A percentile compares a stretch with the other conserved stretches of the same genome.
Conservation (phyloP, 179 eudicot genomes). For the Beta macrorhiza region DNA sequence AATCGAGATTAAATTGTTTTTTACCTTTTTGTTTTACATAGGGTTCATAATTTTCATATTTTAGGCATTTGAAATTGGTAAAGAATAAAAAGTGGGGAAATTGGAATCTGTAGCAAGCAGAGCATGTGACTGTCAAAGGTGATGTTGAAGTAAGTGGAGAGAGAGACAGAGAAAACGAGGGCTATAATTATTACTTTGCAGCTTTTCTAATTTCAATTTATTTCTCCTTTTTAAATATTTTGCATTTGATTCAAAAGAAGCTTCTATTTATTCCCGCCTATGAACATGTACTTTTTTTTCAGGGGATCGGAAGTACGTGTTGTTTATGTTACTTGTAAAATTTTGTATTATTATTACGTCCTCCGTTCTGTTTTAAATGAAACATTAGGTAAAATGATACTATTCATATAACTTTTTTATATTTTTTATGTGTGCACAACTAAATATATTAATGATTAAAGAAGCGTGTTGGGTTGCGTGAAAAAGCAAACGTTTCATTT, state of each 20-base stretch:
- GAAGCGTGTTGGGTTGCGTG: no score
- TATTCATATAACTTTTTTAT: no score
- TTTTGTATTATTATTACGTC: no score
- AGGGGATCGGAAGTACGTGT: no score
- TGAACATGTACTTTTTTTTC: not conserved
- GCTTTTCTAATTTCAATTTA: constrained; percentile 12
- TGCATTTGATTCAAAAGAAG: constrained; percentile 15
- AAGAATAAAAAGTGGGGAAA: not conserved
- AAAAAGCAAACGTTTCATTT: no score
- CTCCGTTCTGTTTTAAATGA: no score
- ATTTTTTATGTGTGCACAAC: no score
- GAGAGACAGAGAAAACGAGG: constrained; percentile 21
- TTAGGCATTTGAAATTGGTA: not conserved
- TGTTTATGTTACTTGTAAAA: no score
- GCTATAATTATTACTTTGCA: constrained; percentile 21
- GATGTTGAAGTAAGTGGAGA: constrained; percentile 28
- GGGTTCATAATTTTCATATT: not conserved
- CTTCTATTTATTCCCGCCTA: constrained; percentile 28
- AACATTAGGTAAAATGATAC: no score
- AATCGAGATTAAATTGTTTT: not conserved
- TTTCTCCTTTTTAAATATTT: not conserved
- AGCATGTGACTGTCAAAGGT: constrained; percentile 30
- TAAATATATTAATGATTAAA: no score
- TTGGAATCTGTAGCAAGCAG: not conserved
- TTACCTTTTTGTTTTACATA: not conserved